Evolutionary conservation across 257 asterid genomes (phyloP).

Genomic region (Perilla frutescens): DNA sequence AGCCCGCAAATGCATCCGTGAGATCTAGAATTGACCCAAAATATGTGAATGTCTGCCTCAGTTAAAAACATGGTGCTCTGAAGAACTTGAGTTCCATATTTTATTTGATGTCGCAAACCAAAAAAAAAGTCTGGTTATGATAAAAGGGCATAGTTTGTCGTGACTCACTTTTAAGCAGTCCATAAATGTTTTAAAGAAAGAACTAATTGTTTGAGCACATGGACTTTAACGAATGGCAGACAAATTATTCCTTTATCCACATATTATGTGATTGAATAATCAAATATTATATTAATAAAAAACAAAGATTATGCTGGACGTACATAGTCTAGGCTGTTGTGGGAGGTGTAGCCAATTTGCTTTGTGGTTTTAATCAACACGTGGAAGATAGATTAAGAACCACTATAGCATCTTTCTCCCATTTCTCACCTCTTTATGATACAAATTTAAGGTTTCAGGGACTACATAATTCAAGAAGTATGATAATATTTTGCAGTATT

Average conservation of each 20-base stretch:
- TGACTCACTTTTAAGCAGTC: background rate
- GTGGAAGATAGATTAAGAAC: background rate
- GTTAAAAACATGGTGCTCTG: background rate
- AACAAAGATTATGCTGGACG: too few species aligned
- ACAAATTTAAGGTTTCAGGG: background rate
- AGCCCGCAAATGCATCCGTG: background rate
- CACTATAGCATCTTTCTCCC: background rate
- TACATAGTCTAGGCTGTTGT: too few species aligned
- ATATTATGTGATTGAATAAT: too few species aligned
- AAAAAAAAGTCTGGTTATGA: too few species aligned
- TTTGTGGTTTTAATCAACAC: too few species aligned
- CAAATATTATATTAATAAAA: too few species aligned
- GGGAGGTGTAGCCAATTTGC: too few species aligned
- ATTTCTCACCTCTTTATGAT: background rate
- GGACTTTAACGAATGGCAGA: too few species aligned
- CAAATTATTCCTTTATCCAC: too few species aligned
- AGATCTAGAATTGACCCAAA: background rate
- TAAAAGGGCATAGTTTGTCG: too few species aligned
- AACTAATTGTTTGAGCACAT: background rate
- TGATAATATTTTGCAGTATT: background rate
- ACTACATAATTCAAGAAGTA: background rate
- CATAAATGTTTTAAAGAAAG: constrained; percentile 3
- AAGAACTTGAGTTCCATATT: background rate
- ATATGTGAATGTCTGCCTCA: constrained; percentile 1
- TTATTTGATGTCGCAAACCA: too few species aligned